phyloP scores from a whole-genome alignment of 1,284 basidiomycete species.

The Ganoderma boninense region DNA sequence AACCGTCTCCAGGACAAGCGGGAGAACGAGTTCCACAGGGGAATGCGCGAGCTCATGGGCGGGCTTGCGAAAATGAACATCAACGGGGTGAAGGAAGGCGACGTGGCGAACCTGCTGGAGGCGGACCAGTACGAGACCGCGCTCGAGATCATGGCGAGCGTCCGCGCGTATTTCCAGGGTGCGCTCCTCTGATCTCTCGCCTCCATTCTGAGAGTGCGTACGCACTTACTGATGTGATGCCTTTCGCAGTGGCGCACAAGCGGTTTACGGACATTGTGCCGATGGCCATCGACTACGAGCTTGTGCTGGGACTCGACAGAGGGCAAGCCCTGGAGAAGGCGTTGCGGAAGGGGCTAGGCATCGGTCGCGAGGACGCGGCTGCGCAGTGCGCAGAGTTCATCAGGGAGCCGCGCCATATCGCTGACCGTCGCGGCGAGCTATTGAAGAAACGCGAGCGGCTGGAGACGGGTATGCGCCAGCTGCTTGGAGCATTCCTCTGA shows the following conservation, averaged over 20 bases:
- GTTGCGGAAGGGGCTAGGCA: conserved; percentile 52
- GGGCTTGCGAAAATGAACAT: conserved; percentile 56
- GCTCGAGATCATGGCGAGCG: conserved; percentile 72
- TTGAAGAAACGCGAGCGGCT: conserved; percentile 62
- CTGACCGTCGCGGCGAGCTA: conserved; percentile 55
- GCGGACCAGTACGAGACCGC: conserved; percentile 63
- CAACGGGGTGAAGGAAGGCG: conserved; percentile 46
- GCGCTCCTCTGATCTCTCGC: conserved; percentile 34
- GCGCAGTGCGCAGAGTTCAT: conserved; percentile 60
- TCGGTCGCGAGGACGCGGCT: conserved; percentile 53
- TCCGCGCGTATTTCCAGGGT: conserved; percentile 80
- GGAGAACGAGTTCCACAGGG: conserved; percentile 45
- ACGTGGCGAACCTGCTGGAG: conserved; percentile 62
- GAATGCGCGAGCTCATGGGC: conserved; percentile 49
- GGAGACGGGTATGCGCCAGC: conserved; percentile 54
- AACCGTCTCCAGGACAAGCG: conserved; percentile 13
- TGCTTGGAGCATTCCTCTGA: conserved; percentile 39
- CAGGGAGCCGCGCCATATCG: conserved; percentile 55
- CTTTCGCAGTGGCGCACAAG: conserved; percentile 68
- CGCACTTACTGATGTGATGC: conserved; percentile 45
- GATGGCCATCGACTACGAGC: conserved; percentile 67
- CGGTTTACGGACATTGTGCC: conserved; percentile 72
- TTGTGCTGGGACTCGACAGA: conserved; percentile 54
- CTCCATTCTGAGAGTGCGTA: background rate
- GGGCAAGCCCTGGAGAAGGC: conserved; percentile 49